Base-by-base conservation (phyloP, 2,329 filamentous ascomycete genomes). In the Exutisphaerella laricina region DNA sequence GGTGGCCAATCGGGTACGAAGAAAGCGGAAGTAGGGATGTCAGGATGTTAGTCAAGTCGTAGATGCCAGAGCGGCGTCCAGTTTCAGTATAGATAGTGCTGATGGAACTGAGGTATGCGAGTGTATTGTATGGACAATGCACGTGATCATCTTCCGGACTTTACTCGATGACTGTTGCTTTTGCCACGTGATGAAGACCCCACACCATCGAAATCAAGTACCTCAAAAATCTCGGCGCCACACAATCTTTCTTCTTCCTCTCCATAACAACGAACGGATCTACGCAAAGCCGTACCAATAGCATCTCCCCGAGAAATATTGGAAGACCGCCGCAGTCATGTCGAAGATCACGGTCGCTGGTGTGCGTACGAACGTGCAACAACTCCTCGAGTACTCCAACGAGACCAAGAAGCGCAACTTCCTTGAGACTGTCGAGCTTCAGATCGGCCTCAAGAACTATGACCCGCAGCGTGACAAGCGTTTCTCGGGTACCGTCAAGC, bases 401-500 rank as follows among this genome's bases (percentile, higher is more conserved):
- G 60, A 65, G 49, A 58, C 61, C 55, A 65, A 65, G 63, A 66
- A 66, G 61, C 59, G 62, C 56, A 65, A 66, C 63, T 66, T 66
- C 57, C 60, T 66, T 56, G 62, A 67, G 59, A 67, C 64, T 68
- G 87, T 95, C 70, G 84, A 88, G 73, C 84, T 73, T 56, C 70
- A 73, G 61, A 92, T 94, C 78, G 87, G 87, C 71, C 82, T 94
- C 70, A 94, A 94, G 85, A 94, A 94, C 84, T 95, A 95, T 51
- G 62, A 98, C 71, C 90, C 92, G 68, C 80, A 97, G 84, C 90
- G 92, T 88, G 92, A 98, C 79, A 98, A 98, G 90, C 90, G 90
- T 95, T 98, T 98, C 90, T 94, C 87, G 46, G 92, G 92, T 74
- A 97, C 92, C 72, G 86, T 98, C 79, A 88, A 85, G 77, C 85